A percentile compares a stretch with the other conserved stretches of the same genome.
Evolutionary conservation across 495 filamentous ascomycete genomes (phyloP).

Genomic region (Talaromyces trachyspermus): DNA sequence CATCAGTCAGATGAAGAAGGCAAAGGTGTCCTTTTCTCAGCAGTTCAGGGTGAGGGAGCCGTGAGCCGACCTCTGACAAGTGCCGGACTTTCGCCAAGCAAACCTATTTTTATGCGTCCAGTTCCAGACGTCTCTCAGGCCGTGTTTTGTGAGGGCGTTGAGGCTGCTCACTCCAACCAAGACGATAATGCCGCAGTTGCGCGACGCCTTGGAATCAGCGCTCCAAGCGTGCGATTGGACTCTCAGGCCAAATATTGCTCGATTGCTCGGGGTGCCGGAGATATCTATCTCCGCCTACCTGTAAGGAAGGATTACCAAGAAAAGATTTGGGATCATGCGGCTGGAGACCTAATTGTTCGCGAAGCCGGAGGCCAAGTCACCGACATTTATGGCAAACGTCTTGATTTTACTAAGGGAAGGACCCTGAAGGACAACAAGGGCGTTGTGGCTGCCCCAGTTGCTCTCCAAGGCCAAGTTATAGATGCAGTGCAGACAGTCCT

Average conservation of each 20-base stretch:
- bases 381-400: constrained; percentile 67
- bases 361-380: constrained; percentile 92
- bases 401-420: constrained; percentile 82
- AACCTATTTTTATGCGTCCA: constrained; percentile 68
- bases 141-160: constrained; percentile 92
- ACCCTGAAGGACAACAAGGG: constrained; percentile 86
- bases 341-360: constrained; percentile 88
- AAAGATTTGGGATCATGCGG: constrained; percentile 99
- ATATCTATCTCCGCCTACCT: constrained; percentile 87
- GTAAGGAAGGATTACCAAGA: constrained; percentile 82
- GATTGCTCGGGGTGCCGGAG: constrained; percentile 90
- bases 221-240: constrained; percentile 82
- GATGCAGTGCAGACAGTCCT: constrained; percentile 77
- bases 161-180: constrained; percentile 84
- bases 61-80: constrained; percentile 60
- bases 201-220: constrained; percentile 73
- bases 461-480: constrained; percentile 68
- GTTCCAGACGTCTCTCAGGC: constrained; percentile 68
- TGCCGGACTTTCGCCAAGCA: constrained; percentile 49
- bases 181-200: constrained; percentile 81
- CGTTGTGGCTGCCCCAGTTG: constrained; percentile 77
- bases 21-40: constrained; percentile 79
- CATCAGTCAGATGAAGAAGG: constrained; percentile 58
- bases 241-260: constrained; percentile 97
- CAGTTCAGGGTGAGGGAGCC: constrained; percentile 68